Evolutionary conservation across 1,284 basidiomycete genomes (phyloP).

Genomic region (Lentinula novae-zelandiae): DNA sequence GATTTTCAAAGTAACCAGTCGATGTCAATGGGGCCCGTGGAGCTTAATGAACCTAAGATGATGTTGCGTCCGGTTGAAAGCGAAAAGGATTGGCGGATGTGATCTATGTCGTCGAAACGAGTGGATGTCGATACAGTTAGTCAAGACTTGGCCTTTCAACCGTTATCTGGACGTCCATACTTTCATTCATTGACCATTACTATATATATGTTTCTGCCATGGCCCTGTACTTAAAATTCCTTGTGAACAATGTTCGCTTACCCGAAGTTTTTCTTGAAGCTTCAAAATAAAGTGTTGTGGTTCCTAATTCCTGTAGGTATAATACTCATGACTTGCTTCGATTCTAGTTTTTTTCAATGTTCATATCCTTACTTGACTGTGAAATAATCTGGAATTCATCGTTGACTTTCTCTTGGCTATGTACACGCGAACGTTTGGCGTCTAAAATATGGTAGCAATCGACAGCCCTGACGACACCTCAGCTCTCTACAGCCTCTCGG

Average conservation of each 20-base stretch:
- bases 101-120: not conserved
- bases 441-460: no score
- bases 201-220: not conserved
- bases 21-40: not conserved
- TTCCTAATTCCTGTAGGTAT: no score
- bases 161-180: not conserved
- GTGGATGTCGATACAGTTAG: not conserved
- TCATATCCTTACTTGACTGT: not conserved
- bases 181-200: not conserved
- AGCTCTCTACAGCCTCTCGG: no score
- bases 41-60: not conserved
- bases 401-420: no score
- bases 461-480: no score
- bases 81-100: not conserved
- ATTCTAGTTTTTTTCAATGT: not conserved
- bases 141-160: not conserved
- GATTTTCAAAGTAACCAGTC: not conserved
- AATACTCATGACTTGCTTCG: no score
- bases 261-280: no score
- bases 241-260: no score
- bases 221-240: no score
- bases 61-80: slow-evolving; percentile 3
- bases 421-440: no score
- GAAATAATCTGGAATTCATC: not conserved
- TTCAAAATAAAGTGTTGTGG: no score